Evolutionary conservation across 2,329 filamentous ascomycete species (phyloP), one percentile per base, ranked within the genome.

Genomic region (Ophiostoma sp.): DNA sequence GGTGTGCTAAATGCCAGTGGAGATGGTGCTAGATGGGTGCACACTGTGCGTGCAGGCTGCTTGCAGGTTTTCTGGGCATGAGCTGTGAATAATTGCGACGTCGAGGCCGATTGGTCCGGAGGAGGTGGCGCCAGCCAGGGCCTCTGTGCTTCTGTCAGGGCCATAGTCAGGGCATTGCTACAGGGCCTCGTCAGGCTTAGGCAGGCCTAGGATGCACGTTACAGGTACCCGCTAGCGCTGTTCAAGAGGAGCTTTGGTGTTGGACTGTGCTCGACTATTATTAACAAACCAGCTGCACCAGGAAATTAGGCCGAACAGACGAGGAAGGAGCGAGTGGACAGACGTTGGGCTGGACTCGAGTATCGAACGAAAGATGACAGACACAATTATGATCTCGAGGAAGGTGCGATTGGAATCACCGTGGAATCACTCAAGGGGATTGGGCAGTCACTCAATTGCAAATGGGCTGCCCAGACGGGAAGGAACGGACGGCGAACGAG

Each of bases 51-150:
- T 3, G 22, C 50, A 28, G n/a, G 8, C 36, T 66, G 61, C 2
- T 28, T 9, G 36, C 36, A 66, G 36, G 22, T 45, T 42, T 15
- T 28, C 61, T 3, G 59, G 61, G 36, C 36, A 45, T 64, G 12
- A 39, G 28, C 36, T 45, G 36, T 12, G 36, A 59, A 59, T 19
- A 17, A 25, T 25, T 25, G 36, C 22, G 36, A 28, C 61, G 61
- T 36, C 36, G 61, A 66, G 61, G 61, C 61, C 36, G 61, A 66
- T 42, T 45, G 61, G 61, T 45, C 61, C 61, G 61, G 61, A 28
- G 22, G 8, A 19, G 33, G 9, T 42, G 61, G 61, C 36, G 11
- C 39, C 9, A 7, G n/a, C 22, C 50, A 55, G 50, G 50, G 50
- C 50, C 50, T 25, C 9, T 55, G 25, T 19, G 12, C 22, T 12